These are phyloP conservation scores for Botrytis paeoniae DNA, from an alignment of 2,329 filamentous ascomycete genomes.

Conservation along the genomic window DNA sequence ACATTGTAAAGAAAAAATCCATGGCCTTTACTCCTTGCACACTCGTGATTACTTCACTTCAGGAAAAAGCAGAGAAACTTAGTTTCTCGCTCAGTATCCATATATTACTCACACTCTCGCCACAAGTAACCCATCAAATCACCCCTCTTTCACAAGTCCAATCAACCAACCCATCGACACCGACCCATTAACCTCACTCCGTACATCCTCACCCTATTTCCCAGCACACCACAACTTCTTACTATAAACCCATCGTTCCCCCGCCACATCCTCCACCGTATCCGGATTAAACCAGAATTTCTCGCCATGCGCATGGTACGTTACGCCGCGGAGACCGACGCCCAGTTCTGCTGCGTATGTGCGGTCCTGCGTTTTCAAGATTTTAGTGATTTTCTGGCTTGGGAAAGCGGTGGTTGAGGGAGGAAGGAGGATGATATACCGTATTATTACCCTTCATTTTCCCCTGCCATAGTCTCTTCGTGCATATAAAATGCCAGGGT, in stretches of 20 bases:
- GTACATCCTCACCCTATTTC: background rate
- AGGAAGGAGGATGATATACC: background rate
- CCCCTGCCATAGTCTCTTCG: constrained; percentile 7
- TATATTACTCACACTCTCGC: too few relatives aligned
- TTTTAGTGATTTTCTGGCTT: too few relatives aligned
- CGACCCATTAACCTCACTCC: too few relatives aligned
- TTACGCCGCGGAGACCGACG: constrained; percentile 23
- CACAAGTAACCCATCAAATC: background rate
- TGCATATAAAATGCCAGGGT: constrained; percentile 18
- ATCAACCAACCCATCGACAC: background rate
- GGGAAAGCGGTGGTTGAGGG: background rate
- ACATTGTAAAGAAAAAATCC: background rate
- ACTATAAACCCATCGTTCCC: constrained; percentile 23
- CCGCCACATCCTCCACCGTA: constrained; percentile 24
- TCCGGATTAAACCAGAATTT: constrained; percentile 21
- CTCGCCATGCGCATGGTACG: constrained; percentile 24
- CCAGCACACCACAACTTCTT: constrained; percentile 23
- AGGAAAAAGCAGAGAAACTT: background rate
- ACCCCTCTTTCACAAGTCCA: background rate
- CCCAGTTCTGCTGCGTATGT: constrained; percentile 23
- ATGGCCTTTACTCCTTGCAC: background rate
- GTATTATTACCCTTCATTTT: constrained; percentile 2
- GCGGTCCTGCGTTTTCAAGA: too few relatives aligned
- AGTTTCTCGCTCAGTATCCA: too few relatives aligned
- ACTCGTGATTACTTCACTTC: background rate